Evolutionary conservation across 2,329 filamentous ascomycete genomes (phyloP).

Genomic region (Fusarium keratoplasticum): DNA sequence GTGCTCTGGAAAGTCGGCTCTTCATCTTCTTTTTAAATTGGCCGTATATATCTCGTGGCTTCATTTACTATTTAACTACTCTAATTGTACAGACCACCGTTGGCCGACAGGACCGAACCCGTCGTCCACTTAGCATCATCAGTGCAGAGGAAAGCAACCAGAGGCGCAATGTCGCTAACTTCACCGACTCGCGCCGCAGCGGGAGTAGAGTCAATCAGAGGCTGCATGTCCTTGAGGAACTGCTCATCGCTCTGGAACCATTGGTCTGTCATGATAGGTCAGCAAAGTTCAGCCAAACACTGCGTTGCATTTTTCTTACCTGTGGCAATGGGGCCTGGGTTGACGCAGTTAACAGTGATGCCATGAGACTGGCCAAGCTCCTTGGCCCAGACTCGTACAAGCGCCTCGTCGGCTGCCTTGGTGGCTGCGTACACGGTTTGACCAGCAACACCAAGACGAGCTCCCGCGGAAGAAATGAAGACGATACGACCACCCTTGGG

Average conservation of each 20-base stretch:
- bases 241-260: slow-evolving; percentile 45
- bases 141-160: slow-evolving; percentile 47
- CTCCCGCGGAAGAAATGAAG: slow-evolving; percentile 48
- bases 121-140: slow-evolving; percentile 48
- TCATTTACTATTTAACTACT: background rate
- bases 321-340: slow-evolving; percentile 47
- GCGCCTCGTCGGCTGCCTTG: slow-evolving; percentile 49
- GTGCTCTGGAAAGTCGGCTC: too few relatives aligned
- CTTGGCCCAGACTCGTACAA: slow-evolving; percentile 47
- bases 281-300: background rate
- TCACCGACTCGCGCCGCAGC: slow-evolving; percentile 46
- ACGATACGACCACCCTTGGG: slow-evolving; percentile 48
- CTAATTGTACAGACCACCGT: slow-evolving; percentile 42
- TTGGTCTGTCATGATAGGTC: slow-evolving; percentile 14
- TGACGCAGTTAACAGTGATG: slow-evolving; percentile 48
- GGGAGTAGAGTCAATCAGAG: slow-evolving; percentile 47
- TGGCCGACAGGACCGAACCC: slow-evolving; percentile 45
- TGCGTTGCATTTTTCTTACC: slow-evolving; percentile 11
- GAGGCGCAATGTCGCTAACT: slow-evolving; percentile 46
- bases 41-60: background rate
- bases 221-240: slow-evolving; percentile 48
- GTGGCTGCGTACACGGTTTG: slow-evolving; percentile 50
- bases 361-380: slow-evolving; percentile 47
- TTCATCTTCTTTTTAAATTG: background rate
- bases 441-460: slow-evolving; percentile 44